phyloP scores from a whole-genome alignment of 31 red algal genomes.

The Asparagopsis taxiformis region DNA sequence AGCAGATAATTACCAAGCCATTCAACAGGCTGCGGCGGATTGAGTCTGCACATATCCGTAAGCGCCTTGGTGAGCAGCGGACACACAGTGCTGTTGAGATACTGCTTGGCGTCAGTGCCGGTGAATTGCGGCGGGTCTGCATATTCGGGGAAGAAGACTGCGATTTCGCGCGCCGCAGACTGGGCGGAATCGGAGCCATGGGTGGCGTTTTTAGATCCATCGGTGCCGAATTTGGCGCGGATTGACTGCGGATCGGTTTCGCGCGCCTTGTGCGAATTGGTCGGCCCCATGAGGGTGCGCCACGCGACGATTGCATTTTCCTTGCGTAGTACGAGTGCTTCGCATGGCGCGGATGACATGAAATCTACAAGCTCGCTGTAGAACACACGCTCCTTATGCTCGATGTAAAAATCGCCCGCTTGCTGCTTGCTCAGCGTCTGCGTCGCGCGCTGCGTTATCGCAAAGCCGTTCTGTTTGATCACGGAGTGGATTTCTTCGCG shows the following conservation, averaged over 20 bases:
- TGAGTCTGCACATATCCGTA: constrained; percentile 80
- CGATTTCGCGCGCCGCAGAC: constrained; percentile 48
- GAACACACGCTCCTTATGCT: constrained; percentile 61
- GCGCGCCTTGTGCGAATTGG: constrained; percentile 59
- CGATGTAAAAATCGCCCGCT: constrained; percentile 76
- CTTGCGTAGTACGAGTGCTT: constrained; percentile 73
- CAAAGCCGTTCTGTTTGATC: constrained; percentile 62
- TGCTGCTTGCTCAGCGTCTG: constrained; percentile 46
- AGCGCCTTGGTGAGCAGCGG: constrained; percentile 75
- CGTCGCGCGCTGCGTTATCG: constrained; percentile 28
- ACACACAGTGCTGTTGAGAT: constrained; percentile 70
- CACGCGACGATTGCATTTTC: constrained; percentile 48
- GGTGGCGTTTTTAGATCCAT: constrained; percentile 57
- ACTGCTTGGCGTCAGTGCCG: constrained; percentile 80
- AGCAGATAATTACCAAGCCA: constrained; percentile 79
- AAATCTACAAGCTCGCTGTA: constrained; percentile 52
- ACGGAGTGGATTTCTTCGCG: constrained; percentile 51
- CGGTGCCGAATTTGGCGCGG: constrained; percentile 82
- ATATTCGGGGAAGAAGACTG: constrained; percentile 69
- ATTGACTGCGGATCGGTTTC: constrained; percentile 51
- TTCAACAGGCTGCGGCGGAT: constrained; percentile 72
- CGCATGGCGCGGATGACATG: constrained; percentile 62
- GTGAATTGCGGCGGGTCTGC: constrained; percentile 19
- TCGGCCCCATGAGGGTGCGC: constrained; percentile 69
- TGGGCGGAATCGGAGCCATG: constrained; percentile 59